Evolutionary conservation across 108 stramenopile species (phyloP).

Genomic region (Nitzschia sp.): DNA sequence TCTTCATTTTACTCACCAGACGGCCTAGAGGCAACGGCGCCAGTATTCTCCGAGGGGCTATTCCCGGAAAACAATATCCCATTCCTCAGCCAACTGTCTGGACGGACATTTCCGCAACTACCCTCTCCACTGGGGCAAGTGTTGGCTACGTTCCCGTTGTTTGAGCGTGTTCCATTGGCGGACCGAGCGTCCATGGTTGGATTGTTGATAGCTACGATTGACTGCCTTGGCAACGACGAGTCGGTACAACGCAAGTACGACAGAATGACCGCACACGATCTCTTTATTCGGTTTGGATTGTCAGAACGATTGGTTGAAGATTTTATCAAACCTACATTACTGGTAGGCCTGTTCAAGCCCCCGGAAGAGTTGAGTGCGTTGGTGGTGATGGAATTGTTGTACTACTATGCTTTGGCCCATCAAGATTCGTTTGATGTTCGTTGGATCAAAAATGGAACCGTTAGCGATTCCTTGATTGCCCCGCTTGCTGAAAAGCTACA

Average conservation of each 20-base stretch:
- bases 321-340: conserved; percentile 83
- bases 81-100: conserved; percentile 30
- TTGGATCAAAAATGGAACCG: conserved; percentile 91
- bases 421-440: conserved; percentile 93
- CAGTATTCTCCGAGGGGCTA: conserved; percentile 73
- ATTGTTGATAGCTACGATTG: conserved; percentile 84
- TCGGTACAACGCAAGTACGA: conserved; percentile 75
- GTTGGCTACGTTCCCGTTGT: conserved; percentile 85
- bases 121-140: conserved; percentile 93
- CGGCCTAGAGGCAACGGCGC: conserved; percentile 91
- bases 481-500: conserved; percentile 74
- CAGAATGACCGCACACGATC: conserved; percentile 93
- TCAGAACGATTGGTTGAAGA: conserved; percentile 82
- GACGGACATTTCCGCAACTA: conserved; percentile 61
- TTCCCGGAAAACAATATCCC: conserved; percentile 40
- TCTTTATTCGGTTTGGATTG: conserved; percentile 71
- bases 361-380: conserved; percentile 92
- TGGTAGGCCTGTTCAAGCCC: conserved; percentile 83
- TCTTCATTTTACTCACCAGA: conserved; percentile 92
- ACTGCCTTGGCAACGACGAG: conserved; percentile 76
- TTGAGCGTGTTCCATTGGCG: conserved; percentile 84
- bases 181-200: conserved; percentile 91
- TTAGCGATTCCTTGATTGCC: conserved; percentile 76
- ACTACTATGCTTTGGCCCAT: conserved; percentile 96
- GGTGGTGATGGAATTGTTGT: conserved; percentile 92